phyloP scores from a whole-genome alignment of 2,329 filamentous ascomycete species.

The Aspergillus sp. region DNA sequence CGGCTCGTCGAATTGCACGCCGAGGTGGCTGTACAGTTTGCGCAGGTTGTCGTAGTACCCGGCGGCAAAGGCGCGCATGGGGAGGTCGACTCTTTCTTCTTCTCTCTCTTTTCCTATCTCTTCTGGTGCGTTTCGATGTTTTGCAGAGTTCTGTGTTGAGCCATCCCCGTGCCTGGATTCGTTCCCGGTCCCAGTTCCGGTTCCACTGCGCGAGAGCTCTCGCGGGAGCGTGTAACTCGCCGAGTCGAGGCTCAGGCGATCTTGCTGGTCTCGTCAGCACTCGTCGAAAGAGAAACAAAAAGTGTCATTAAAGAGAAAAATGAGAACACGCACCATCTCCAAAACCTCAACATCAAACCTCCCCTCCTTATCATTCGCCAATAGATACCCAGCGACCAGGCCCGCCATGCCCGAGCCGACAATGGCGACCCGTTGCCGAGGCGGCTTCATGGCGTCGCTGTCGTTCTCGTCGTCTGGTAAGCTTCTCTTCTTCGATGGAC shows the following conservation, averaged over 20 bases:
- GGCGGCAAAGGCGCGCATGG: constrained; percentile 57
- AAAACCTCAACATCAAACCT: constrained; percentile 37
- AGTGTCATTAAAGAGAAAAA: neutral
- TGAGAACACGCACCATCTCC: constrained; percentile 4
- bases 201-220: constrained; percentile 4
- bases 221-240: constrained; percentile 13
- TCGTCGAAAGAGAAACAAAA: constrained; percentile 1
- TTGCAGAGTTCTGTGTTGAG: neutral
- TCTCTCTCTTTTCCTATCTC: neutral
- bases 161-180: neutral
- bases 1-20: constrained; percentile 54
- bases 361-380: constrained; percentile 44
- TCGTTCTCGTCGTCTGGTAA: neutral
- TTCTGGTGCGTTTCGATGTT: no score
- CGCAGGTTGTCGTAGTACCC: constrained; percentile 62
- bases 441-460: constrained; percentile 2
- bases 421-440: constrained; percentile 42
- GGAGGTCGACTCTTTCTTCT: constrained; percentile 49
- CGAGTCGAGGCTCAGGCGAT: constrained; percentile 16
- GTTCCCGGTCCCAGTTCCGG: neutral
- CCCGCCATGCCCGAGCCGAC: constrained; percentile 57
- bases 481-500: neutral
- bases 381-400: constrained; percentile 51
- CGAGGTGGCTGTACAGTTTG: constrained; percentile 61
- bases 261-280: constrained; percentile 11